Evolutionary conservation across 805 yeast genomes (phyloP).

Genomic region (Kazachstania martiniae): DNA sequence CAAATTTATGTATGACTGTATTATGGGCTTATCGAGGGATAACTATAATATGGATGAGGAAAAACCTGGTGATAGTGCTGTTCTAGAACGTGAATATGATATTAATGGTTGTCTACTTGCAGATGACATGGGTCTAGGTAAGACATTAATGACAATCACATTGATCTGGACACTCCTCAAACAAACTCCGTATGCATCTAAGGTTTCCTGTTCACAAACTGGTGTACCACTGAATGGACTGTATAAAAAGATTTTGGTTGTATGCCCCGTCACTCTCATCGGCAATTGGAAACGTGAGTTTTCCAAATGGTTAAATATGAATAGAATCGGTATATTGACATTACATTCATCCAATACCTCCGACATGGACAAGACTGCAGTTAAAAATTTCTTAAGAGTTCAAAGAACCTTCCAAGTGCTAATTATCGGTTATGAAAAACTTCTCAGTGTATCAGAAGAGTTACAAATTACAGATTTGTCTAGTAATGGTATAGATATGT

Average conservation of each 20-base stretch:
- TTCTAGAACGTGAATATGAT: conserved; percentile 18
- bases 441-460: conserved; percentile 44
- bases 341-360: conserved; percentile 39
- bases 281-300: conserved; percentile 85
- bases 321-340: conserved; percentile 56
- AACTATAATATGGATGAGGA: neutral
- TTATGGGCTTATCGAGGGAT: conserved; percentile 49
- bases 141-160: conserved; percentile 77
- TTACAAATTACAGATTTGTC: conserved; percentile 30
- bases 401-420: conserved; percentile 66
- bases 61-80: conserved; percentile 6
- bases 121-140: conserved; percentile 96
- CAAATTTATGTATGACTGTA: conserved; percentile 66
- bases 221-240: conserved; percentile 28
- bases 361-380: conserved; percentile 43
- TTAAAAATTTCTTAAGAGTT: conserved; percentile 52
- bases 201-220: conserved; percentile 26
- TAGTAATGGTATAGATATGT: conserved; percentile 40
- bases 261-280: conserved; percentile 85
- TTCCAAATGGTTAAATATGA: conserved; percentile 71
- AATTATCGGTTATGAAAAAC: conserved; percentile 80
- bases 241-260: conserved; percentile 55
- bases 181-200: conserved; percentile 41
- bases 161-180: conserved; percentile 73
- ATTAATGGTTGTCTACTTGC: conserved; percentile 72